phyloP scores from a whole-genome alignment of 2,329 filamentous ascomycete species.

The Sclerotinia subarctica region DNA sequence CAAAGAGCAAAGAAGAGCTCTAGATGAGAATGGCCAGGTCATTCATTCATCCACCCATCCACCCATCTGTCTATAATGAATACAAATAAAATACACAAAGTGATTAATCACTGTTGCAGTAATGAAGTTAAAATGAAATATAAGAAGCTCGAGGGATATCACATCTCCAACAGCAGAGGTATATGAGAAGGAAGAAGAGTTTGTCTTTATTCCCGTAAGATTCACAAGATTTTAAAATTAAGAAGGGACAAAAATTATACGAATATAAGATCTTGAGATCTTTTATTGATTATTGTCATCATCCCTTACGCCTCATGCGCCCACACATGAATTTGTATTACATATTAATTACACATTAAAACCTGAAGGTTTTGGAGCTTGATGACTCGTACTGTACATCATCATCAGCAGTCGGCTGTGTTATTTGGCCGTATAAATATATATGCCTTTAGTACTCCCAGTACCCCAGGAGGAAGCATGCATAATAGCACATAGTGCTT shows the following conservation, averaged over 20 bases:
- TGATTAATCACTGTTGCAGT: background rate
- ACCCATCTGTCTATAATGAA: too few species aligned
- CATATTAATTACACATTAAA: constrained; percentile 12
- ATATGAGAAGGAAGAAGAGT: background rate
- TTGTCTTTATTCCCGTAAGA: background rate
- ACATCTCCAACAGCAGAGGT: background rate
- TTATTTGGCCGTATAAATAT: background rate
- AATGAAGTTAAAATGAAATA: background rate
- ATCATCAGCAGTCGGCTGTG: background rate
- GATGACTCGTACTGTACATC: background rate
- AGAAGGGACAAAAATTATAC: background rate
- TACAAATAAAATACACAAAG: too few species aligned
- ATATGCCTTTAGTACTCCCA: background rate
- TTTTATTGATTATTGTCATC: background rate
- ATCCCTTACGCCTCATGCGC: background rate
- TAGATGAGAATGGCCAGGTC: background rate
- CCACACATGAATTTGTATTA: background rate
- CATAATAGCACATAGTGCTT: background rate
- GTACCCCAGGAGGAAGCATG: background rate
- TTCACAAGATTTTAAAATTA: background rate
- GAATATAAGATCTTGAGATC: background rate
- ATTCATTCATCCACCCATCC: too few species aligned
- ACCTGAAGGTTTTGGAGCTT: background rate
- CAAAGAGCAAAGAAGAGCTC: too few species aligned
- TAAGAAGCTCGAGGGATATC: too few species aligned